A percentile compares a stretch with the other conserved stretches of the same genome.
phyloP scores from a whole-genome alignment of 2,329 filamentous ascomycete genomes.

The Bretziella fagacearum region DNA sequence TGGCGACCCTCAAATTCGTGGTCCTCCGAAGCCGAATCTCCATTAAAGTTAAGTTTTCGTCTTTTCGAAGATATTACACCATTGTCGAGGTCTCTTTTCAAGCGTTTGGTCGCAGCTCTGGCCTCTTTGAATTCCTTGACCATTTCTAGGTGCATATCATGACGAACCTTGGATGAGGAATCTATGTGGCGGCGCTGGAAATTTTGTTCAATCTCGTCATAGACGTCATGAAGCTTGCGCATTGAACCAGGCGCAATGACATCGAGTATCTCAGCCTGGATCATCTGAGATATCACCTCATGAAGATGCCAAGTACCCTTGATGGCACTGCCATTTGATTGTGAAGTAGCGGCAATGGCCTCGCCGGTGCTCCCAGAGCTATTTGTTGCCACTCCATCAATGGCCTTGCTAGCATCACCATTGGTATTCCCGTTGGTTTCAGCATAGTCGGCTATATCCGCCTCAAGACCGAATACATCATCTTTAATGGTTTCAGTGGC shows the following conservation, averaged over 20 bases:
- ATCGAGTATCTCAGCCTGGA: conserved; percentile 51
- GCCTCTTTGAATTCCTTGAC: conserved; percentile 35
- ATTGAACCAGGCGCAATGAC: conserved; percentile 42
- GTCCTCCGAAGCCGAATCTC: conserved; percentile 20
- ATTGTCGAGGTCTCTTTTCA: conserved; percentile 35
- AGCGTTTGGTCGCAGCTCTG: conserved; percentile 32
- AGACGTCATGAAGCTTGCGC: conserved; percentile 42
- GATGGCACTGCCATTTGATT: conserved; percentile 21
- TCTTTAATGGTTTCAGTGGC: conserved; percentile 14
- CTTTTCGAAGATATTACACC: conserved; percentile 30
- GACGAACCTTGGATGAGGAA: conserved; percentile 42
- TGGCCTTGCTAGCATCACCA: too few species aligned
- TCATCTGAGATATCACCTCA: conserved; percentile 33
- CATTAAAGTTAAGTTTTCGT: conserved; percentile 36
- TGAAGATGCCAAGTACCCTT: conserved; percentile 33
- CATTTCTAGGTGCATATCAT: conserved; percentile 41
- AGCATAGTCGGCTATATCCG: conserved; percentile 17
- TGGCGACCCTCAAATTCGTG: conserved; percentile 27
- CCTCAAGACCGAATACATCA: conserved; percentile 12
- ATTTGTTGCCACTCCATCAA: too few species aligned
- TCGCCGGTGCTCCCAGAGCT: too few species aligned
- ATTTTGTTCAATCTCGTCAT: conserved; percentile 44
- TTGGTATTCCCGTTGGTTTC: conserved; percentile 21
- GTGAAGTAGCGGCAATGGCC: background rate
- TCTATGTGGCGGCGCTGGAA: conserved; percentile 34